Conservation (phyloP, 768 basidiomycete genomes). For the Heimioporus sp. region DNA sequence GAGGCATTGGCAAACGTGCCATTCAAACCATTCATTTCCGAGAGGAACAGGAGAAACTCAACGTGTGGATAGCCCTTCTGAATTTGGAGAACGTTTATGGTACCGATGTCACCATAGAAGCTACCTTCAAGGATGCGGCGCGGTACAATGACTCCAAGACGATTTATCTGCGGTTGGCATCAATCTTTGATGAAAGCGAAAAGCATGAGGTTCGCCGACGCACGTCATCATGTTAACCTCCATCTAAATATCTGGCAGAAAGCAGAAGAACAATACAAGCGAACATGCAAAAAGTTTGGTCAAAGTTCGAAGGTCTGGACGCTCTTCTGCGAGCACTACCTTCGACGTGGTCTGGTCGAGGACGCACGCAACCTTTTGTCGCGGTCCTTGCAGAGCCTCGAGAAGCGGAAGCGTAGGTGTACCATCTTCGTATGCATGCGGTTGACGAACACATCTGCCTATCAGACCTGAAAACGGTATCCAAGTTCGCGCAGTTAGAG, state of each 20-base stretch:
- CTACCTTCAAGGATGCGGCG: constrained; percentile 86
- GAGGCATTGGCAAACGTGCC: constrained; percentile 82
- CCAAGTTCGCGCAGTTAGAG: constrained; percentile 92
- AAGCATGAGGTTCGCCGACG: constrained; percentile 64
- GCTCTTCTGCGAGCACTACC: constrained; percentile 78
- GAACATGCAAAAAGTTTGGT: constrained; percentile 91
- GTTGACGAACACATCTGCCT: neutral
- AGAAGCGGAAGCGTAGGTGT: constrained; percentile 87
- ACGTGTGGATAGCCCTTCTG: constrained; percentile 95
- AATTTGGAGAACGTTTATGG: constrained; percentile 96
- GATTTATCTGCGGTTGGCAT: constrained; percentile 78
- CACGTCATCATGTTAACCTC: neutral
- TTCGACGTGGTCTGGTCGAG: constrained; percentile 70
- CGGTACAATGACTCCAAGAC: constrained; percentile 92
- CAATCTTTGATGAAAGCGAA: constrained; percentile 80
- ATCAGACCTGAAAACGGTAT: constrained; percentile 91
- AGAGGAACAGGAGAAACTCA: constrained; percentile 94
- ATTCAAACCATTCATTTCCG: constrained; percentile 88
- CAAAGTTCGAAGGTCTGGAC: constrained; percentile 95
- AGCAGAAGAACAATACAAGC: constrained; percentile 90
- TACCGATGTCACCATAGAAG: constrained; percentile 73
- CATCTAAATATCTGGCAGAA: constrained; percentile 47
- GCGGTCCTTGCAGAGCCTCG: constrained; percentile 84
- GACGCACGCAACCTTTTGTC: constrained; percentile 84
- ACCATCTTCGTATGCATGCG: neutral